Evolutionary conservation across 2,329 filamentous ascomycete genomes (phyloP), one percentile per base, ranked within the genome.

Genomic region (Waltergamsia citrina): DNA sequence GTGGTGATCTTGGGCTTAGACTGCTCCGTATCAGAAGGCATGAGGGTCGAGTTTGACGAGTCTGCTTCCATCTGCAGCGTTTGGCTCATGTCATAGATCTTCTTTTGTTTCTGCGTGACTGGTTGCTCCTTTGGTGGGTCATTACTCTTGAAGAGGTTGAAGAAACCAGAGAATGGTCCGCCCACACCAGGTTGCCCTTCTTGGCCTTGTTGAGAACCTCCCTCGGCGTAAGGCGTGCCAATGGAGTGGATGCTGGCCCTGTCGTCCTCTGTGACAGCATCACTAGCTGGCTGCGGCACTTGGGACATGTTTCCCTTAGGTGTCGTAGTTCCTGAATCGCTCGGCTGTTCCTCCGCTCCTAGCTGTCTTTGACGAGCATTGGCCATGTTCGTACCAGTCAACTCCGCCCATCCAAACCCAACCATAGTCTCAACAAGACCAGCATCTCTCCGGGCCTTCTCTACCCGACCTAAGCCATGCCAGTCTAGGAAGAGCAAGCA

Each of bases 401-500:
- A 62, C 56, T 98, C 92, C 7, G 86, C 85, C 84, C 88, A 95
- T 3, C 92, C 90, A 69, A 90, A 95, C 36, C 85, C 85, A 20
- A 92, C 86, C 42, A 96, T 78, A 0, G 88, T 94, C 34, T 93
- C 88, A 24, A 98, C 85, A 19, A 96, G 65, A 1, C 90, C 90
- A 40, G 88, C 94, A 53, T 94, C 90, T 53, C 92, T 69, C 16
- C 90, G 75, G 9, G 92, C 90, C 57, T 98, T 98, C 44, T 96
- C 87, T 2, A 98, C 92, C 25, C 86, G 81, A 5, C 83, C 90
- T 4, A 98, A 65, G 0, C 92, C 92, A 57, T 88, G 83, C 92
- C 92, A 98, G 53, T 98, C 92, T 2, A 98, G 65, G 50, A 98
- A 98, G 6, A 98, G 62, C n/a, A 98, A 65, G 55, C 90, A 98